These are phyloP conservation scores for Tolypocladium ovalisporum DNA, from an alignment of 2,329 filamentous ascomycete genomes.

Conservation along the genomic window DNA sequence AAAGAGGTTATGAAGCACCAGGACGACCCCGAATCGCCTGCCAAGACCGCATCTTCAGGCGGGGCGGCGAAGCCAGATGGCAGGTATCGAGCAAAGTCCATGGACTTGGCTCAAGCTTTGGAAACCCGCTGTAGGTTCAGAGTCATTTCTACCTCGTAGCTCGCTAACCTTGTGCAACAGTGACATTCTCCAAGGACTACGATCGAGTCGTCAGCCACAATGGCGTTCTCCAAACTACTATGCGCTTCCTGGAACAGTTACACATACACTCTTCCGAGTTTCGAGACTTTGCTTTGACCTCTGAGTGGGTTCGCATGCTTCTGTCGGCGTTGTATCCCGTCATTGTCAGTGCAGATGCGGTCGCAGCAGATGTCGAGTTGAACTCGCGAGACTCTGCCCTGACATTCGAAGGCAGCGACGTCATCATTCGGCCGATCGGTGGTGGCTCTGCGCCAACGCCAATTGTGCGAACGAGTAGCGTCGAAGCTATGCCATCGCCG, in stretches of 20 bases:
- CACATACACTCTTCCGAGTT: conserved; percentile 69
- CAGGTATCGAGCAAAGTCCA: conserved; percentile 43
- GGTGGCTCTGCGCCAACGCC: conserved; percentile 48
- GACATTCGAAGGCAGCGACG: conserved; percentile 76
- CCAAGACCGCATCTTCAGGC: conserved; percentile 7
- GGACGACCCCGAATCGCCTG: conserved; percentile 46
- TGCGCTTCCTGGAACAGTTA: conserved; percentile 68
- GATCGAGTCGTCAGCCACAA: conserved; percentile 42
- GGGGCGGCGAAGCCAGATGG: conserved; percentile 5
- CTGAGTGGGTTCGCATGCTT: conserved; percentile 72
- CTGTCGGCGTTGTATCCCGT: conserved; percentile 76
- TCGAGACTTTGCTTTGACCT: conserved; percentile 68
- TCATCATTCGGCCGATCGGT: conserved; percentile 66
- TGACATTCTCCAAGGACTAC: conserved; percentile 23
- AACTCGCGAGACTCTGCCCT: conserved; percentile 70
- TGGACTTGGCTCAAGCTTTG: conserved; percentile 53
- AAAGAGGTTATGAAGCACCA: conserved; percentile 56
- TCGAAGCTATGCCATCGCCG: conserved; percentile 37
- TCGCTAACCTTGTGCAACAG: conserved; percentile 9
- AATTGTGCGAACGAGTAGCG: conserved; percentile 61
- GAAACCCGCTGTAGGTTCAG: conserved; percentile 38
- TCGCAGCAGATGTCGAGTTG: conserved; percentile 78
- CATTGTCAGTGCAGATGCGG: conserved; percentile 73
- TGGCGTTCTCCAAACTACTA: conserved; percentile 61
- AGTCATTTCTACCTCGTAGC: no score